Evolutionary conservation across 495 filamentous ascomycete genomes (phyloP).

Genomic region (Penicillium nucicola): DNA sequence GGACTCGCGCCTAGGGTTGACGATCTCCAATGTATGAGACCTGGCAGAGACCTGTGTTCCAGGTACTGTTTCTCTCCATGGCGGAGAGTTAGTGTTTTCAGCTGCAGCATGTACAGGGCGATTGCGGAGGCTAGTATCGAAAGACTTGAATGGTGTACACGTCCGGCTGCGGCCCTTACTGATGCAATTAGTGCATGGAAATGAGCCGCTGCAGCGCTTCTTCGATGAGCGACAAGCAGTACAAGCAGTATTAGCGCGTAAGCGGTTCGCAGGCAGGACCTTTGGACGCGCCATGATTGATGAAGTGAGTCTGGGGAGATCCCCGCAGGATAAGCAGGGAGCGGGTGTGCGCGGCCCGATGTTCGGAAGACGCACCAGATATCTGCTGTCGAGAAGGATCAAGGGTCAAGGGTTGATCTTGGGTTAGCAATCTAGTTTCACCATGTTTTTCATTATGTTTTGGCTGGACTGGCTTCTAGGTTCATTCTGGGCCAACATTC

Average conservation of each 20-base stretch:
- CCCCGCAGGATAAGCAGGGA: slow-evolving; percentile 4
- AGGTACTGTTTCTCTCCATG: neutral
- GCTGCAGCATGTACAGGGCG: slow-evolving; percentile 1
- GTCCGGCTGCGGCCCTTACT: slow-evolving; percentile 26
- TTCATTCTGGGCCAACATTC: too few species aligned
- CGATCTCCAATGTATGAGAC: neutral
- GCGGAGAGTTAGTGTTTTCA: neutral
- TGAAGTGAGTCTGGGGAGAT: neutral
- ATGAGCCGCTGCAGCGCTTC: slow-evolving; percentile 40
- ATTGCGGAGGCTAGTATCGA: slow-evolving; percentile 4
- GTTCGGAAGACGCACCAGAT: neutral
- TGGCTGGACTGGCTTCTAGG: too few species aligned
- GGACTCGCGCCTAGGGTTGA: neutral
- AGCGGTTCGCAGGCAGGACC: slow-evolving; percentile 34
- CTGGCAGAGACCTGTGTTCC: neutral
- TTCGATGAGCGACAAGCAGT: slow-evolving; percentile 35
- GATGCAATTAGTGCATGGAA: slow-evolving; percentile 39
- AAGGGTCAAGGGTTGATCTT: too few species aligned
- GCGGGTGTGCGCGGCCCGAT: slow-evolving; percentile 6
- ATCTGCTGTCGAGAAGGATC: neutral
- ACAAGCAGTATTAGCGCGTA: slow-evolving; percentile 35
- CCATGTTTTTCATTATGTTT: too few species aligned
- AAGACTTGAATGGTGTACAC: slow-evolving; percentile 30
- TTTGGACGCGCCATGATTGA: slow-evolving; percentile 37
- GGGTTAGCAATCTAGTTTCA: too few species aligned